Conservation (phyloP, 176 grass and related monocot species). For the Typha latifolia region DNA sequence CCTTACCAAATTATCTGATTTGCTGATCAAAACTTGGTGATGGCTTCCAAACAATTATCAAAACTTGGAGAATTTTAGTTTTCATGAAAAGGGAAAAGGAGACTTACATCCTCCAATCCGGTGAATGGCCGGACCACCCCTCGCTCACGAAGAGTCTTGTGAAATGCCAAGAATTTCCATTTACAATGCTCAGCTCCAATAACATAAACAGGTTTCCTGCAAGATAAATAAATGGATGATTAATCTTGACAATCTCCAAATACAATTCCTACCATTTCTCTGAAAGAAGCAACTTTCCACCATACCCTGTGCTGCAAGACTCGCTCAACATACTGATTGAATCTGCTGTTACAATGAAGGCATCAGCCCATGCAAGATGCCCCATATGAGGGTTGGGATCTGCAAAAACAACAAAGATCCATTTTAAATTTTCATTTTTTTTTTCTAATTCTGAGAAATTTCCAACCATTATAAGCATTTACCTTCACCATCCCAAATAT, state of each 20-base stretch:
- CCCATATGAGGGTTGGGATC: slow-evolving; percentile 88
- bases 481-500: slow-evolving; percentile 89
- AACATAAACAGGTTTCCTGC: slow-evolving; percentile 91
- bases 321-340: slow-evolving; percentile 94
- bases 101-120: slow-evolving; percentile 90
- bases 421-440: background rate
- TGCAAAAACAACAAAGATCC: slow-evolving; percentile 26
- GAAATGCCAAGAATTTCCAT: slow-evolving; percentile 89
- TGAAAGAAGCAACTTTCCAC: background rate
- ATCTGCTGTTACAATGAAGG: slow-evolving; percentile 83
- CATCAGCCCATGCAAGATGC: slow-evolving; percentile 94
- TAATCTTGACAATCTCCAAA: slow-evolving; percentile 10
- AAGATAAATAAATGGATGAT: slow-evolving; percentile 23
- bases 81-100: background rate
- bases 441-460: background rate
- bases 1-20: no score
- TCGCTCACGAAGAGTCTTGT: slow-evolving; percentile 63
- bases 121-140: slow-evolving; percentile 69
- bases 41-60: no score
- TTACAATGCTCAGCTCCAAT: slow-evolving; percentile 76
- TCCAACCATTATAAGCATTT: slow-evolving; percentile 12
- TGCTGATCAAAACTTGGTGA: no score
- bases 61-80: no score
- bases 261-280: background rate
- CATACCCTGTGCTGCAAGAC: slow-evolving; percentile 85